Evolutionary conservation across 139 green algal genomes (phyloP), one percentile per base, ranked within the genome.

Genomic region (Micractinium sp.): DNA sequence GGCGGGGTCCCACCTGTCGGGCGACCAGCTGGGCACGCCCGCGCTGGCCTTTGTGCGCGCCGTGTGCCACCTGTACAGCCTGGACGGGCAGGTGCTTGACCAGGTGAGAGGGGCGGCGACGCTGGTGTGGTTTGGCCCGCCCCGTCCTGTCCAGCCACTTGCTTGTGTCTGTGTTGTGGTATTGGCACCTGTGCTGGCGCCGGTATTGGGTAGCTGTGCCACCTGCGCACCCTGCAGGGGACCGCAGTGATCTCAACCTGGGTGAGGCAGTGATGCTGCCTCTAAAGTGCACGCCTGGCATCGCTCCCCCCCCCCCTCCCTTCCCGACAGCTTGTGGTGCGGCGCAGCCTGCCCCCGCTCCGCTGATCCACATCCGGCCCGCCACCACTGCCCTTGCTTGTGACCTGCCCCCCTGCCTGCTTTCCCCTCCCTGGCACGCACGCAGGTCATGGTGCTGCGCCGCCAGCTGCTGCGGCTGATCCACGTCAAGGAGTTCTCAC

Each of bases 11-110:
- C 93, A 99, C 92, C 94, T 98, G 15, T 88, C 77, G 2, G 69
- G 87, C 93, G 94, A 47, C 92, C 41, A 97, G 87, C 92, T 97
- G 66, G 96, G 96, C 56, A 95, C 90, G 29, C 95, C 97, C 0
- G 96, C 96, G 25, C 90, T 99, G 35, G 96, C 96, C 27, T 98
- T 99, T 91, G 94, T 97, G 76, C 91, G 95, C 19, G 92, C 92
- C 31, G 85, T 97, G 41, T 96, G 92, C 86, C 91, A 95, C 36
- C 89, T 98, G 89, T 87, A 99, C 75, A 85, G 89, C 13, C 93
- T 99, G 41, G 97, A 99, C 89, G 23, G 29, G 0, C 76, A 71
- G 0, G 90, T 96, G 23, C 33, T 67, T 0, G 91, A 96, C 35
- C 84, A 94, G 47, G 95, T 95, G 79, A 39, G 82, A 22, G 19